Evolutionary conservation across 768 basidiomycete genomes (phyloP), one percentile per base, ranked within the genome.

Genomic region (Tulasnella sp.): DNA sequence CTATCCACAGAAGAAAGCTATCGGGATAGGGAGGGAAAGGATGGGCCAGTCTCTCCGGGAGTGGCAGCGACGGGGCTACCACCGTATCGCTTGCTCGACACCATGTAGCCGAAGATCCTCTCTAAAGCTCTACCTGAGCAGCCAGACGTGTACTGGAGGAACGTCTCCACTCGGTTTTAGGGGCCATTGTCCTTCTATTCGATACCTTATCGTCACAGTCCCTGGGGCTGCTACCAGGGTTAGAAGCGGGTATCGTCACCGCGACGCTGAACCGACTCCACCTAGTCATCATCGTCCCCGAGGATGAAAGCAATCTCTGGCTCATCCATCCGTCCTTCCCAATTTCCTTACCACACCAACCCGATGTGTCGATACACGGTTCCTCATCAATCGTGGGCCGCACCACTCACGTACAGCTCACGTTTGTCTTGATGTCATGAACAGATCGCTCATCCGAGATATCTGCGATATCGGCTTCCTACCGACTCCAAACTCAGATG

Each of bases 321-420:
- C 24, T 61, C 17, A 48, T 46, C 29, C 60, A 61, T 42, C 57
- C 44, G 1, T 61, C 60, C 15, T 61, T 44, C 60, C 30, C 2
- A 45, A 58, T 25, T 61, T 61, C 34, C 31, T 61, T 19, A 61
- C 44, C 11, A 46, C 59, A 17, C 29, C 41, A 3, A 12, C 38
- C 21, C 24, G 54, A 41, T 56, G 54, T 25, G n/a, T 27, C 9
- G 54, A 56, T 25, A n/a, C 54, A 9, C 12, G 41, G 19, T 56
- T 56, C 45, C 25, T 29, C n/a, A 7, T 56, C 17, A 56, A 44
- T 42, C 54, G 38, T 1, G 42, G 19, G 24, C 34, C 27, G 19
- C 34, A 43, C 9, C 54, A 56, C 24, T 42, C 42, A 19, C 45
- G 45, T 3, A 27, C 44, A 9, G 54, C 54, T 17, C 19, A 1